A percentile compares a stretch with the other conserved stretches of the same genome.
Conservation (phyloP, 441 rosid genomes). For the Theobroma grandiflorum region DNA sequence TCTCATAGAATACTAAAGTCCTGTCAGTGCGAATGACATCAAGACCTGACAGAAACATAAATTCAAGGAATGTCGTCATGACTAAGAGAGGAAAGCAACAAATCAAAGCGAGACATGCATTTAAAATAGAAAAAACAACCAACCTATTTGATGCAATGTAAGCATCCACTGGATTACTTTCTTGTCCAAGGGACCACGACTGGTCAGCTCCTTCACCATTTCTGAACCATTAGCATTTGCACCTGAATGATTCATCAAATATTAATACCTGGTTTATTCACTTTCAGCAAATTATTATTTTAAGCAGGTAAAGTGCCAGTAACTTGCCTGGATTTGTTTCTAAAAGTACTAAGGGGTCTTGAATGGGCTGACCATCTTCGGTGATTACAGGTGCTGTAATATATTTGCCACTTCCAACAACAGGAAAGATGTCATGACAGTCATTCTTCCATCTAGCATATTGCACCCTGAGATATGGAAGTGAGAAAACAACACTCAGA, state of each 20-base stretch:
- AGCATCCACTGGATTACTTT: constrained; percentile 88
- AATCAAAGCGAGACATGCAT: constrained; percentile 1
- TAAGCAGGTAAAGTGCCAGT: constrained; percentile 30
- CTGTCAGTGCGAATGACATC: constrained; percentile 96
- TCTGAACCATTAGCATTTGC: constrained; percentile 46
- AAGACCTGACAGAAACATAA: constrained; percentile 60
- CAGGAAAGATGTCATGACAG: constrained; percentile 74
- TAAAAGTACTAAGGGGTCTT: constrained; percentile 74
- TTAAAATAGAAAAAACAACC: constrained; percentile 19
- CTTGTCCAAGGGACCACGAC: constrained; percentile 67
- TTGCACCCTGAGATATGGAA: constrained; percentile 57
- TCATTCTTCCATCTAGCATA: constrained; percentile 83
- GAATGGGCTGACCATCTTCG: constrained; percentile 79
- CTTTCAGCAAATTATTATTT: constrained; percentile 5
- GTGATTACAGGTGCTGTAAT: constrained; percentile 92
- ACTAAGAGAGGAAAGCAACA: constrained; percentile 2
- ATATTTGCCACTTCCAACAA: constrained; percentile 84
- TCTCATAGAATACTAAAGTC: constrained; percentile 85
- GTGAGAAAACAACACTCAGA: constrained; percentile 14
- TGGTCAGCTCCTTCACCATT: constrained; percentile 58
- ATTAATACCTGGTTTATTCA: constrained; percentile 27
- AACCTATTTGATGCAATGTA: constrained; percentile 95
- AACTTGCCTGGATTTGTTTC: constrained; percentile 62
- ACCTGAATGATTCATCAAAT: constrained; percentile 39
- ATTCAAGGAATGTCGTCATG: not conserved